phyloP scores from a whole-genome alignment of 768 basidiomycete species.

The Leucocoprinus sp. region DNA sequence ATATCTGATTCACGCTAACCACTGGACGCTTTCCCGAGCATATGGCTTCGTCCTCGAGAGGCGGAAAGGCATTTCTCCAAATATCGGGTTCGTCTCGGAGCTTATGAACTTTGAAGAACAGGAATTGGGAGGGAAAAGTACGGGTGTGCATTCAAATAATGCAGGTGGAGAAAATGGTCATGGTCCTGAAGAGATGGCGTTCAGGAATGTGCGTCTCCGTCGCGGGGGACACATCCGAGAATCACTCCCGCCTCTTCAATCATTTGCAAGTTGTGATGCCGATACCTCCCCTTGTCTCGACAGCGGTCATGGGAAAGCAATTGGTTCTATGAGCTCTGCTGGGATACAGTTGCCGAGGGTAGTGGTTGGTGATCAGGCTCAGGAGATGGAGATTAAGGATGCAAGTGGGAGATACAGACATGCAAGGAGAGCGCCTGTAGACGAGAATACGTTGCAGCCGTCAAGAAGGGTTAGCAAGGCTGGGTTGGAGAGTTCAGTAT shows the following conservation, averaged over 20 bases:
- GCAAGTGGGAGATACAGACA: slow-evolving; percentile 80
- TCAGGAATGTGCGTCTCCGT: slow-evolving; percentile 16
- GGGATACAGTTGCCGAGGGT: slow-evolving; percentile 25
- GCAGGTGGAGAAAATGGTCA: slow-evolving; percentile 13
- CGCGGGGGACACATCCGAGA: slow-evolving; percentile 13
- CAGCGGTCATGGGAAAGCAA: slow-evolving; percentile 28
- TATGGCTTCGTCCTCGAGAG: slow-evolving; percentile 90
- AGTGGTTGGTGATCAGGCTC: slow-evolving; percentile 54
- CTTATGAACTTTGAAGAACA: slow-evolving; percentile 95
- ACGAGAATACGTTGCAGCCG: slow-evolving; percentile 84
- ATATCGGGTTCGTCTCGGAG: slow-evolving; percentile 96
- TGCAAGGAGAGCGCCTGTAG: slow-evolving; percentile 78
- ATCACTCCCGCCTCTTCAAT: slow-evolving; percentile 35
- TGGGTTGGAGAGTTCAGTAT: slow-evolving; percentile 68
- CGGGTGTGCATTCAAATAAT: slow-evolving; percentile 48
- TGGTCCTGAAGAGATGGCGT: slow-evolving; percentile 16
- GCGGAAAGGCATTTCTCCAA: slow-evolving; percentile 91
- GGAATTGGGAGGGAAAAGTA: slow-evolving; percentile 71
- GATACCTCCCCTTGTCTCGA: slow-evolving; percentile 20
- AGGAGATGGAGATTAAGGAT: slow-evolving; percentile 89
- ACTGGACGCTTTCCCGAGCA: slow-evolving; percentile 89
- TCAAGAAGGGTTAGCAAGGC: slow-evolving; percentile 89
- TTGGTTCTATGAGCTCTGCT: slow-evolving; percentile 25
- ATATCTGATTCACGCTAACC: slow-evolving; percentile 94
- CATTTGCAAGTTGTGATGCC: slow-evolving; percentile 51